Base-by-base conservation (phyloP, 2,329 filamentous ascomycete genomes). In the Fragosphaeria purpurea region DNA sequence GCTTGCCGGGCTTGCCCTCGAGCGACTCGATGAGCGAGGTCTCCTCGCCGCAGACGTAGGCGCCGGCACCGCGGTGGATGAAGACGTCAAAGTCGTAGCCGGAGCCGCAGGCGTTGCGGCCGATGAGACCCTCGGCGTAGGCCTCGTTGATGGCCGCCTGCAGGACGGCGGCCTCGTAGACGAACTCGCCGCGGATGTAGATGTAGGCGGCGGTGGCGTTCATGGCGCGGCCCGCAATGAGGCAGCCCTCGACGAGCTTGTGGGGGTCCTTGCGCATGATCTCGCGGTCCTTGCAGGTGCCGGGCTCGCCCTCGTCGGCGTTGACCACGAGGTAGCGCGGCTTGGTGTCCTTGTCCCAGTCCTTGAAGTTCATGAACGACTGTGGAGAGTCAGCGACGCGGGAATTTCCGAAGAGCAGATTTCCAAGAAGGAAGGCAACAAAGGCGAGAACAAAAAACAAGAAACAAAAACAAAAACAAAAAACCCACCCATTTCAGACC, bases 281-380 rank as follows among this genome's bases (percentile, higher is more conserved):
- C 71, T 98, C 93, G 65, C 93, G 85, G 70, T 98, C 93, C 76
- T 98, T 98, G 83, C 93, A 98, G 49, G 93, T 98, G 69, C 93
- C 93, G 34, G 93, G 93, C 72, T 98, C 93, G 64, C 93, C 93
- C 75, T 98, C 93, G 68, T 98, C 93, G 59, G 93, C 93, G 65
- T 98, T 98, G 74, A 98, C 88, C 55, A 98, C 91, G 50, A 98
- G 77, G 66, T 98, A 98, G 63, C 93, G 84, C 58, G 93, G 93
- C 72, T 95, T 95, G 62, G 71, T 85, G 68, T 97, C 93, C 74
- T 98, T 95, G 63, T 98, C 91, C 93, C 93, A 98, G 63, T 89
- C 93, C 73, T 96, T 96, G 77, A 91, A 90, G 78, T 98, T 98
- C 93, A 98, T 98, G 72, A 98, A 98, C 46, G 90, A 96, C 89